These are phyloP conservation scores for Tetraselmis striata DNA, from an alignment of 139 green algal genomes.

Conservation along the genomic window DNA sequence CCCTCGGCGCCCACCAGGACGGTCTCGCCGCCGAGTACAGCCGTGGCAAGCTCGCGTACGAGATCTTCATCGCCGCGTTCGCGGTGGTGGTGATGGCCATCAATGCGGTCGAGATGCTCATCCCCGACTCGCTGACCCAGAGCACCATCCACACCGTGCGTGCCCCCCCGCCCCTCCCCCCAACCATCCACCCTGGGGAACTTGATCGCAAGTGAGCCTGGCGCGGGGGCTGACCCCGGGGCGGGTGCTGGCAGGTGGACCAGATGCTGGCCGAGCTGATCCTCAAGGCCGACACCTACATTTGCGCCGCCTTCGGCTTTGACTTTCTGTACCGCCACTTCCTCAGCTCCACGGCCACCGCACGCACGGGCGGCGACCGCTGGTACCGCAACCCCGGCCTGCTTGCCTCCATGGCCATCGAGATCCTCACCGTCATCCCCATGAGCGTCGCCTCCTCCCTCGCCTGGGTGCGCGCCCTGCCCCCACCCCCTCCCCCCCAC, in stretches of 20 bases:
- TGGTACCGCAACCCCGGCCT: background rate
- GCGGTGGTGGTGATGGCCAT: background rate
- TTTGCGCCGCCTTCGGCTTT: background rate
- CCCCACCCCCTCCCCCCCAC: background rate
- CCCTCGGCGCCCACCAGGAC: background rate
- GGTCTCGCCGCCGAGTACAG: background rate
- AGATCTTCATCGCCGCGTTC: background rate
- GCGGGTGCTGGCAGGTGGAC: background rate
- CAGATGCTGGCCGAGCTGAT: background rate
- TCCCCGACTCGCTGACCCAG: background rate
- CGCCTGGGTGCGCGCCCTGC: background rate
- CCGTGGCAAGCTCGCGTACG: background rate
- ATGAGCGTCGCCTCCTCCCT: background rate
- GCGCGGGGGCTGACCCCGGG: too few relatives aligned
- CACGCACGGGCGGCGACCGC: background rate
- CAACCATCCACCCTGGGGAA: too few relatives aligned
- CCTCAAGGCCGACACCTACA: background rate
- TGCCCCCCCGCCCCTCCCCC: too few relatives aligned
- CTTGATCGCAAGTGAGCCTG: too few relatives aligned
- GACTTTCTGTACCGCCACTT: background rate
- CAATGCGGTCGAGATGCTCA: background rate
- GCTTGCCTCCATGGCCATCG: background rate
- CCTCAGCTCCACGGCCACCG: background rate
- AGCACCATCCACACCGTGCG: background rate
- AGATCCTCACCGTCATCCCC: background rate